Conservation (phyloP, 306 rosid genomes). For the Carpinus viminea region DNA sequence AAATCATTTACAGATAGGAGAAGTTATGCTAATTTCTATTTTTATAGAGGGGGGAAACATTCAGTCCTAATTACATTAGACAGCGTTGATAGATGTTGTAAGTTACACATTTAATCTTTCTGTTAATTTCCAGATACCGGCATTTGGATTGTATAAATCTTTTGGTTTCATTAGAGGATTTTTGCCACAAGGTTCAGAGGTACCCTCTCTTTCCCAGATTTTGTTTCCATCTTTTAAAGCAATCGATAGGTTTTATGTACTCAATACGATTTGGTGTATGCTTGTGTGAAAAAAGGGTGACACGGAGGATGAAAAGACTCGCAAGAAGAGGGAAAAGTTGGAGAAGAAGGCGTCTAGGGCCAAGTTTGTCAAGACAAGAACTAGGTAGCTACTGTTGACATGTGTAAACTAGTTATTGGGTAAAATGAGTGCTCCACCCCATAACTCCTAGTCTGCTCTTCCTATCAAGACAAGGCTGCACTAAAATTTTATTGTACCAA, state of each 20-base stretch:
- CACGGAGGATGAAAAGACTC: conserved; percentile 82
- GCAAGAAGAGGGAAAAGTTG: conserved; percentile 94
- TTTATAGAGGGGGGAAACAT: background rate
- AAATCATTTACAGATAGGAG: background rate
- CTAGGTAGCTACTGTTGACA: conserved; percentile 43
- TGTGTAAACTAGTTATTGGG: background rate
- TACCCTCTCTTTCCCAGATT: conserved; percentile 25
- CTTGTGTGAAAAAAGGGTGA: conserved; percentile 50
- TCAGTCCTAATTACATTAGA: background rate
- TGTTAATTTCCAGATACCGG: conserved; percentile 67
- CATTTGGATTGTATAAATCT: conserved; percentile 79
- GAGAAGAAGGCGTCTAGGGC: conserved; percentile 86
- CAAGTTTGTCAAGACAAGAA: conserved; percentile 74
- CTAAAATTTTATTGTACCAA: background rate
- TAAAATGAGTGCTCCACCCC: background rate
- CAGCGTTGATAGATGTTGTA: background rate
- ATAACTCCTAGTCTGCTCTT: background rate
- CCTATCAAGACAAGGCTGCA: background rate
- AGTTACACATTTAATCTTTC: conserved; percentile 22
- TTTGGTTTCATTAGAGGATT: conserved; percentile 75
- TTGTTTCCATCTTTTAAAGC: conserved; percentile 6
- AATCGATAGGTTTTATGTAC: background rate
- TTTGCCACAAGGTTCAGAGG: conserved; percentile 71
- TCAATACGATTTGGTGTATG: conserved; percentile 18
- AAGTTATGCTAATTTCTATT: background rate